A percentile compares a stretch with the other conserved stretches of the same genome.
phyloP scores from a whole-genome alignment of 2,329 filamentous ascomycete species.

The Colletotrichum karsti region DNA sequence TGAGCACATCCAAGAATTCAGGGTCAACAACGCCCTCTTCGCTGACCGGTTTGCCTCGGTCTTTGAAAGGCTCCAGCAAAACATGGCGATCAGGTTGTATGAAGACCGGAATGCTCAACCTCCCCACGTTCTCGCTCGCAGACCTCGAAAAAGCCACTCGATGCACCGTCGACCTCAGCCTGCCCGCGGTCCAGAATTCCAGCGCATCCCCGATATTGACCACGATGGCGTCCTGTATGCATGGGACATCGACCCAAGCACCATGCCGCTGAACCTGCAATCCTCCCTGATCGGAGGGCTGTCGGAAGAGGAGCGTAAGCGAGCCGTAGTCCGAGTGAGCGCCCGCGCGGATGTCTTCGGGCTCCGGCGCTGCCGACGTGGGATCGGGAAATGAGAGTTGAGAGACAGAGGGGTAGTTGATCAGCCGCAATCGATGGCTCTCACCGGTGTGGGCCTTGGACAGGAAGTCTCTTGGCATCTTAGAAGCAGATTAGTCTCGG shows the following conservation, averaged over 20 bases:
- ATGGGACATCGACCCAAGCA: constrained; percentile 53
- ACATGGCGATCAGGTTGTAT: constrained; percentile 28
- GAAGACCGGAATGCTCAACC: constrained; percentile 29
- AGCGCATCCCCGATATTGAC: constrained; percentile 77
- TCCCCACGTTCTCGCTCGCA: constrained; percentile 21
- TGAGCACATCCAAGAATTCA: constrained; percentile 25
- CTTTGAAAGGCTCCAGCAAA: constrained; percentile 16
- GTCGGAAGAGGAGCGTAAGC: constrained; percentile 81
- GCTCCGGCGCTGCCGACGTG: constrained; percentile 39
- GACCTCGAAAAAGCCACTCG: constrained; percentile 75
- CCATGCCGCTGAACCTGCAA: constrained; percentile 79
- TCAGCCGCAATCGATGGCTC: constrained; percentile 50
- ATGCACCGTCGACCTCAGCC: constrained; percentile 89
- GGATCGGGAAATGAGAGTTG: constrained; percentile 64
- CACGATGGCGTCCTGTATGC: constrained; percentile 63
- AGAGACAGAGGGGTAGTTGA: constrained; percentile 74
- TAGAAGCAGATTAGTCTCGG: not conserved
- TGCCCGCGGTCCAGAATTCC: constrained; percentile 89
- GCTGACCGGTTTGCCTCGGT: not conserved
- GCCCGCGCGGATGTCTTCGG: constrained; percentile 80
- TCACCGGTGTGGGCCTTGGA: constrained; percentile 55
- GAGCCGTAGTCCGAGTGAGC: constrained; percentile 90
- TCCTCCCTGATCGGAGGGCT: constrained; percentile 77
- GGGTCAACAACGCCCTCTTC: not conserved
- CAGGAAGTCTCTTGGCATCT: constrained; percentile 59